These are phyloP conservation scores for Ogataea neopini DNA, from an alignment of 805 yeast species.

Conservation along the genomic window DNA sequence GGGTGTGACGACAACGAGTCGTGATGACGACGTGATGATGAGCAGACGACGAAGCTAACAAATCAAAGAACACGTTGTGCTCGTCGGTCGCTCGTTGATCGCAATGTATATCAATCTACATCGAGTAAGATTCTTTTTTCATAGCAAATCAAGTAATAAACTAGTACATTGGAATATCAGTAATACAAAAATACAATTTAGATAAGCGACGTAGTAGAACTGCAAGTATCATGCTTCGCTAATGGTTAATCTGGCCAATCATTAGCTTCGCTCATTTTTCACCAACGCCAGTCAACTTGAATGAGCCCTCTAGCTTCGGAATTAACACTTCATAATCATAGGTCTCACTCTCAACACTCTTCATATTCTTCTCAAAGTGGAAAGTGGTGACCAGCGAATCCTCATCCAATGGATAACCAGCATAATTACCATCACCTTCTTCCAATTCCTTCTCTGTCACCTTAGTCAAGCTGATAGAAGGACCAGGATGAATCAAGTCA, in stretches of 20 bases:
- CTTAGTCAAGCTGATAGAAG: conserved; percentile 29
- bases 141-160: not conserved
- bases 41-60: too few species aligned
- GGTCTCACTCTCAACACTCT: conserved; percentile 50
- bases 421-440: conserved; percentile 17
- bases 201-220: not conserved
- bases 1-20: too few species aligned
- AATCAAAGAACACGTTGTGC: too few species aligned
- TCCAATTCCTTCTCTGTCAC: conserved; percentile 10
- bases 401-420: conserved; percentile 55
- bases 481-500: conserved; percentile 44
- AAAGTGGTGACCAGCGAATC: conserved; percentile 67
- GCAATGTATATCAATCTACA: too few species aligned
- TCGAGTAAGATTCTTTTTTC: too few species aligned
- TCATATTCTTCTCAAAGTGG: conserved; percentile 67
- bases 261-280: conserved; percentile 3
- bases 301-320: conserved; percentile 43
- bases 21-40: too few species aligned
- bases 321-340: conserved; percentile 68
- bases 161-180: not conserved
- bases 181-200: not conserved
- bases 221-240: too few species aligned
- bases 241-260: too few species aligned
- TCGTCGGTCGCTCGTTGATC: not conserved
- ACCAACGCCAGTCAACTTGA: conserved; percentile 13